Percentiles rank a stretch among this genome's conserved stretches.
These are phyloP conservation scores for Chamaecrista fasciculata DNA, from an alignment of 306 rosid genomes.

Conservation along the genomic window DNA sequence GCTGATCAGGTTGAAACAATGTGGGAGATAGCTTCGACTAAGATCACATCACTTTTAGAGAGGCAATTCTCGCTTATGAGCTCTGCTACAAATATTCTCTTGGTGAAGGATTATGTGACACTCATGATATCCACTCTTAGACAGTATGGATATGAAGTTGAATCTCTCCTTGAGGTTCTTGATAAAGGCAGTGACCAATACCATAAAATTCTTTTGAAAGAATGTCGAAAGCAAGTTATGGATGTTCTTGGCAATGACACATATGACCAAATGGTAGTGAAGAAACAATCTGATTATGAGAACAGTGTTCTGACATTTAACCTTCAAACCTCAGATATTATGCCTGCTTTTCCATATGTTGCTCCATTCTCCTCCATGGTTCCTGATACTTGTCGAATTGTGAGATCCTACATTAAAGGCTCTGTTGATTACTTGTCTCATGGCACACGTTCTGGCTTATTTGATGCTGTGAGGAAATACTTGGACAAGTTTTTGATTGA, in stretches of 20 bases:
- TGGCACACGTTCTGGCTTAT: slow-evolving; percentile 45
- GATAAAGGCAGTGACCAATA: slow-evolving; percentile 59
- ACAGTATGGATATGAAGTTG: slow-evolving; percentile 81
- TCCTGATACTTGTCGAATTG: slow-evolving; percentile 73
- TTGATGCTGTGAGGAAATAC: slow-evolving; percentile 67
- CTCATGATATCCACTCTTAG: slow-evolving; percentile 73
- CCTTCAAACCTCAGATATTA: slow-evolving; percentile 71
- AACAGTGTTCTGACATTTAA: slow-evolving; percentile 58
- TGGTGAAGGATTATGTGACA: slow-evolving; percentile 91
- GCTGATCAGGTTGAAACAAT: slow-evolving; percentile 75
- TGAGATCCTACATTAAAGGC: slow-evolving; percentile 78
- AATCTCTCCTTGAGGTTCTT: slow-evolving; percentile 65
- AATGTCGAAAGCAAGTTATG: slow-evolving; percentile 55
- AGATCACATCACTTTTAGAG: slow-evolving; percentile 62
- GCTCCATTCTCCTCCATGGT: slow-evolving; percentile 89
- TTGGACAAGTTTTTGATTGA: slow-evolving; percentile 71
- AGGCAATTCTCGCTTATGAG: slow-evolving; percentile 73
- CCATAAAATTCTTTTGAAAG: slow-evolving; percentile 73
- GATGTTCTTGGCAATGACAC: slow-evolving; percentile 59
- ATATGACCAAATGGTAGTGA: slow-evolving; percentile 87
- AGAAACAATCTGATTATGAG: slow-evolving; percentile 76
- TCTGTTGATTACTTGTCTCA: slow-evolving; percentile 81
- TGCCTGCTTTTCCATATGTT: slow-evolving; percentile 92
- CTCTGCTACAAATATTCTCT: slow-evolving; percentile 74
- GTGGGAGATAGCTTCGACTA: slow-evolving; percentile 81